These are phyloP conservation scores for Ochromonas danica DNA, from an alignment of 108 stramenopile species.

Conservation along the genomic window DNA sequence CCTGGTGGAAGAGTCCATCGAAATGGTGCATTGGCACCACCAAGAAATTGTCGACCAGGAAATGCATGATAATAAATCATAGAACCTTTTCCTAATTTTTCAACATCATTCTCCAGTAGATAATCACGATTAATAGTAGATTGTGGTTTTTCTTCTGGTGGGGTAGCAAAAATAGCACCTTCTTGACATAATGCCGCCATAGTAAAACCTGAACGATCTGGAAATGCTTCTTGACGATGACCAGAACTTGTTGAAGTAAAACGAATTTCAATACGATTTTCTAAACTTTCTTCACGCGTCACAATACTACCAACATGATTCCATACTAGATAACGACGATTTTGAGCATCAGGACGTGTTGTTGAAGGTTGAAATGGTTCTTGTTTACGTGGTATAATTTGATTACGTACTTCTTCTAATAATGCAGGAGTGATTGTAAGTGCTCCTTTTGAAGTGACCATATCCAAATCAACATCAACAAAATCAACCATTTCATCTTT, in stretches of 20 bases:
- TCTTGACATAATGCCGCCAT: constrained; percentile 2
- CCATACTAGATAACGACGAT: constrained; percentile 36
- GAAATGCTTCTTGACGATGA: constrained; percentile 2
- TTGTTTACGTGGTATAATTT: too few species aligned
- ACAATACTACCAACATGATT: constrained; percentile 23
- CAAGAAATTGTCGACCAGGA: neutral
- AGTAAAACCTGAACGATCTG: constrained; percentile 21
- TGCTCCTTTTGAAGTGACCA: too few species aligned
- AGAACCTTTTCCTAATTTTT: neutral
- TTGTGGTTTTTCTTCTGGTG: neutral
- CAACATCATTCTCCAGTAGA: neutral
- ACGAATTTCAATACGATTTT: constrained; percentile 19
- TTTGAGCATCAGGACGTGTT: neutral
- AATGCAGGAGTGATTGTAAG: neutral
- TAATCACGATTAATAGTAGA: neutral
- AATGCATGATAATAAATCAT: constrained; percentile 24
- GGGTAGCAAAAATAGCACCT: constrained; percentile 22
- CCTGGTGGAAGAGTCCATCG: neutral
- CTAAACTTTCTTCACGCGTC: neutral
- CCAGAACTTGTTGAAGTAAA: neutral
- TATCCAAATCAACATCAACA: neutral
- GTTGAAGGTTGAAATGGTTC: constrained; percentile 8
- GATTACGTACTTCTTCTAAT: neutral
- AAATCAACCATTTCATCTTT: neutral
- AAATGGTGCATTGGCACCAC: neutral